Evolutionary conservation across 192 early-diverging fungal species (phyloP).

Genomic region (Coemansia biformis): DNA sequence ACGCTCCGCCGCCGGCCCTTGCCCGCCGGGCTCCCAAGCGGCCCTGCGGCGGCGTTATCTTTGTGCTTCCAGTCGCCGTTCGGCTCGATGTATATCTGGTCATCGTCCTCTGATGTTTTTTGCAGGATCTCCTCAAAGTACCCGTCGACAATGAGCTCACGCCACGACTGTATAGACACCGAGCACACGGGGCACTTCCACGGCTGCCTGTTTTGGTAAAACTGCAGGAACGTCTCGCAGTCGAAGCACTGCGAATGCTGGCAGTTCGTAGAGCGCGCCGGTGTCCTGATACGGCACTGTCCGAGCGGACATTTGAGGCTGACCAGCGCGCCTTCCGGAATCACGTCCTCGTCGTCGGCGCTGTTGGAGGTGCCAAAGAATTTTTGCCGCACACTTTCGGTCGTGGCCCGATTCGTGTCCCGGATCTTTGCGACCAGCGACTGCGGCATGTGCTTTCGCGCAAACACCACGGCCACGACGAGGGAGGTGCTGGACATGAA

Average conservation of each 20-base stretch:
- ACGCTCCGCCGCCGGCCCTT: slow-evolving; percentile 10
- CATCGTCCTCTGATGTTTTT: slow-evolving; percentile 17
- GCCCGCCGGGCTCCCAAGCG: slow-evolving; percentile 29
- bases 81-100: slow-evolving; percentile 39
- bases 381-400: slow-evolving; percentile 27
- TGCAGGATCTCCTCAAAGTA: slow-evolving; percentile 50
- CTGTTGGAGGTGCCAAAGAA: slow-evolving; percentile 39
- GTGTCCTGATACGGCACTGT: slow-evolving; percentile 59
- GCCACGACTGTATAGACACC: slow-evolving; percentile 43
- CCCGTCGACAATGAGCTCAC: slow-evolving; percentile 66
- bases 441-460: slow-evolving; percentile 19
- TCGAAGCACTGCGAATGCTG: slow-evolving; percentile 86
- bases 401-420: slow-evolving; percentile 4
- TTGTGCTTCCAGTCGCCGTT: slow-evolving; percentile 40
- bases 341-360: slow-evolving; percentile 65
- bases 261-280: slow-evolving; percentile 59
- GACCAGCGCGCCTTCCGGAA: slow-evolving; percentile 57
- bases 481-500: slow-evolving; percentile 12
- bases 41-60: slow-evolving; percentile 27
- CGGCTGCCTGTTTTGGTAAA: slow-evolving; percentile 62
- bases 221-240: slow-evolving; percentile 59
- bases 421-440: slow-evolving; percentile 26
- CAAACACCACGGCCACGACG: slow-evolving; percentile 15
- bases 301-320: slow-evolving; percentile 73
- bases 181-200: slow-evolving; percentile 78